Conservation (phyloP, 2,329 filamentous ascomycete genomes). For the Ramularia collo-cygni region DNA sequence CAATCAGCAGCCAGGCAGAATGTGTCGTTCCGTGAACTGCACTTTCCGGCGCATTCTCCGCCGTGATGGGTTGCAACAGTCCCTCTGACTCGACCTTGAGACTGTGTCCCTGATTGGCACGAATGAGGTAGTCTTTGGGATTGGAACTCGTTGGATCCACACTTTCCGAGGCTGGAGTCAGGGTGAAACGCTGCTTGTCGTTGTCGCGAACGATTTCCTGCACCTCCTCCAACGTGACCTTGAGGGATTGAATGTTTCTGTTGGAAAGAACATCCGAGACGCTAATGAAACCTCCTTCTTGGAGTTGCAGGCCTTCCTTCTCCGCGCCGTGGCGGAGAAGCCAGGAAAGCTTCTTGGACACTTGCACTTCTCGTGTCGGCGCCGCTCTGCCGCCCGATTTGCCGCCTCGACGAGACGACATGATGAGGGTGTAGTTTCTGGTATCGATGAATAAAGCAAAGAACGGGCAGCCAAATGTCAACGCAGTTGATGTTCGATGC, state of each 20-base stretch:
- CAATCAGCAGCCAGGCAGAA: constrained; percentile 67
- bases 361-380: constrained; percentile 23
- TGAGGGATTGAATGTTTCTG: constrained; percentile 57
- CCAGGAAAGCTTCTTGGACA: constrained; percentile 34
- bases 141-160: constrained; percentile 34
- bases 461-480: no score
- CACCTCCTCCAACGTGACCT: constrained; percentile 71
- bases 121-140: constrained; percentile 71
- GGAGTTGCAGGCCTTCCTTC: constrained; percentile 53
- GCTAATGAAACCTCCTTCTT: constrained; percentile 54
- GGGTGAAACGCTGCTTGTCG: constrained; percentile 84
- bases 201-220: constrained; percentile 62
- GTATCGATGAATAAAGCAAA: no score
- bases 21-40: constrained; percentile 90
- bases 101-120: constrained; percentile 91
- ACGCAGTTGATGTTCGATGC: no score
- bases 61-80: constrained; percentile 61
- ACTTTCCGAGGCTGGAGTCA: constrained; percentile 46
- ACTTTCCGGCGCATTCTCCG: constrained; percentile 22
- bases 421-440: no score
- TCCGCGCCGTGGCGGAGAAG: constrained; percentile 57
- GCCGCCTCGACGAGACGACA: constrained; percentile 8
- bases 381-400: constrained; percentile 8
- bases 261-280: constrained; percentile 54
- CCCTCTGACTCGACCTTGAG: constrained; percentile 67